Percentiles rank a stretch among this genome's conserved stretches.
Evolutionary conservation across 805 yeast species (phyloP).

Genomic region (Saturnispora hagleri): DNA sequence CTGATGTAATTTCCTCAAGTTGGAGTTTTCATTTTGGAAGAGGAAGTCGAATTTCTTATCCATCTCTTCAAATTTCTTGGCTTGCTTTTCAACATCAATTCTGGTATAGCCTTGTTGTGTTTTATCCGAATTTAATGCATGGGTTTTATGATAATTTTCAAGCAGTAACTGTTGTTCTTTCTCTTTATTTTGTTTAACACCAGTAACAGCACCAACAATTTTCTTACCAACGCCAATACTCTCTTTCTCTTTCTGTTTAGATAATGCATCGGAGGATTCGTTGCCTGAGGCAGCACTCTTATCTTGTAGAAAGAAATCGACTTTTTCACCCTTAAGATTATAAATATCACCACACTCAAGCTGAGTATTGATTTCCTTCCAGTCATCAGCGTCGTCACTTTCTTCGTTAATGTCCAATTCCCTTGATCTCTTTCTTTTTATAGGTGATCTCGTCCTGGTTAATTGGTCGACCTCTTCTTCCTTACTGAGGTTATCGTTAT

Average conservation of each 20-base stretch:
- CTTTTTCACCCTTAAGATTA: slow-evolving; percentile 66
- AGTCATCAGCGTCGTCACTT: slow-evolving; percentile 40
- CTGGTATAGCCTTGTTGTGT: slow-evolving; percentile 76
- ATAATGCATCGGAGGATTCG: slow-evolving; percentile 3
- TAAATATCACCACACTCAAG: slow-evolving; percentile 63
- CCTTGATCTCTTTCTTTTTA: neutral
- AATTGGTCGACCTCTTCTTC: neutral
- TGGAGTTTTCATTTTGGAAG: slow-evolving; percentile 30
- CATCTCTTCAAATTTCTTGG: slow-evolving; percentile 51
- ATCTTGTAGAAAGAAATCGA: slow-evolving; percentile 31
- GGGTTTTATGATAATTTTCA: slow-evolving; percentile 15
- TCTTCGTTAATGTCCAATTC: slow-evolving; percentile 14
- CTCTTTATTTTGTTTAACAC: slow-evolving; percentile 8
- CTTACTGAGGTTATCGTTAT: neutral
- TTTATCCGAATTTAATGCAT: slow-evolving; percentile 31
- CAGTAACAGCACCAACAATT: slow-evolving; percentile 6
- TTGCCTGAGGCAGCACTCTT: slow-evolving; percentile 15
- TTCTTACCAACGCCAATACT: slow-evolving; percentile 9
- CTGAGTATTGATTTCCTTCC: slow-evolving; percentile 85
- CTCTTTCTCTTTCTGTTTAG: slow-evolving; percentile 9
- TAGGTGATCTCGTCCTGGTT: neutral
- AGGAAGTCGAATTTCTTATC: slow-evolving; percentile 45
- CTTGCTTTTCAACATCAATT: slow-evolving; percentile 80
- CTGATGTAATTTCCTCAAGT: slow-evolving; percentile 24
- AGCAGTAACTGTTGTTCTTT: slow-evolving; percentile 6